Evolutionary conservation across 2,329 filamentous ascomycete species (phyloP).

Genomic region (Aspergillus brunneoviolaceus): DNA sequence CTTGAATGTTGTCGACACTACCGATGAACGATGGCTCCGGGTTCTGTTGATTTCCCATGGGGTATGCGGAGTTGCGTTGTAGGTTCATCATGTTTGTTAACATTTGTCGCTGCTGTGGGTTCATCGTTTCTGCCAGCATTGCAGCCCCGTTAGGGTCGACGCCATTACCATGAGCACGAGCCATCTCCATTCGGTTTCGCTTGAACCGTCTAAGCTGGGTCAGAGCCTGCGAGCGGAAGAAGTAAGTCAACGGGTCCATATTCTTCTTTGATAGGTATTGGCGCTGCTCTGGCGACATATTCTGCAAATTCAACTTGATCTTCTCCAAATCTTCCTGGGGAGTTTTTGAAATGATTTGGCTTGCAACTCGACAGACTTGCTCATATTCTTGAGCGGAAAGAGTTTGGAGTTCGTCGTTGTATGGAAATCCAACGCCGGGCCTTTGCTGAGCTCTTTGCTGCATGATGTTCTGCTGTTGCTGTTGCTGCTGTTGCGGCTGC

Average conservation of each 20-base stretch:
- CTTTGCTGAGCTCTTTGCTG: conserved; percentile 36
- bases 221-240: conserved; percentile 52
- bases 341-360: conserved; percentile 48
- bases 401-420: conserved; percentile 36
- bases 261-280: conserved; percentile 46
- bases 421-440: conserved; percentile 24
- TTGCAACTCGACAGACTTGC: conserved; percentile 48
- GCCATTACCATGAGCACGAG: conserved; percentile 29
- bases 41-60: conserved; percentile 32
- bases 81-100: conserved; percentile 44
- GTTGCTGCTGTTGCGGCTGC: conserved; percentile 24
- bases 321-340: conserved; percentile 48
- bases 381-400: conserved; percentile 44
- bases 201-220: conserved; percentile 41
- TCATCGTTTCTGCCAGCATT: conserved; percentile 41
- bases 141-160: conserved; percentile 32
- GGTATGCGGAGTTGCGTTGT: conserved; percentile 39
- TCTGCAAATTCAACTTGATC: conserved; percentile 47
- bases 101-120: conserved; percentile 41
- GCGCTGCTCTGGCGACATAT: conserved; percentile 49
- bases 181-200: conserved; percentile 33
- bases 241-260: conserved; percentile 52
- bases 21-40: conserved; percentile 41
- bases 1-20: conserved; percentile 56
- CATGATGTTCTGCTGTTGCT: conserved; percentile 23